Conservation (phyloP, 306 rosid genomes). For the Vicia villosa region DNA sequence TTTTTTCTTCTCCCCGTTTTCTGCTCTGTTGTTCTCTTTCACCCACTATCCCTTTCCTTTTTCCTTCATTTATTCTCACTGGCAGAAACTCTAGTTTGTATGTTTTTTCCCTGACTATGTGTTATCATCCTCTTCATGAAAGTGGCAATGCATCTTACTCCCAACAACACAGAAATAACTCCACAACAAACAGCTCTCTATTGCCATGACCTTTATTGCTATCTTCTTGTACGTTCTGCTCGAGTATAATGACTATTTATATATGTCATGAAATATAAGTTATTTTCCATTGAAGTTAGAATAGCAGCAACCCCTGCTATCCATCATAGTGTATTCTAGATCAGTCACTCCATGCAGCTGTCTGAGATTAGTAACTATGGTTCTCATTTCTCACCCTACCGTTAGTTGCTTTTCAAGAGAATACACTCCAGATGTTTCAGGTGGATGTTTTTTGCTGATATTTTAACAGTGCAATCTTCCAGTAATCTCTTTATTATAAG, state of each 20-base stretch:
- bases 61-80: no score
- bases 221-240: not conserved
- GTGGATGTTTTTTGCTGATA: not conserved
- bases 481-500: not conserved
- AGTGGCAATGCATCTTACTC: not conserved
- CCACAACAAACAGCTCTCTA: not conserved
- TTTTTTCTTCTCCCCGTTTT: not conserved
- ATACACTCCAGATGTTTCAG: not conserved
- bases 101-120: not conserved
- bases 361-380: not conserved
- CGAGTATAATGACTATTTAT: not conserved
- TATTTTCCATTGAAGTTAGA: not conserved
- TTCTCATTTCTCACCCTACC: not conserved
- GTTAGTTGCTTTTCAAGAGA: constrained; percentile 3
- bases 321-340: not conserved
- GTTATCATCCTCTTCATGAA: not conserved
- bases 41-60: not conserved
- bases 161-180: not conserved
- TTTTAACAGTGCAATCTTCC: not conserved
- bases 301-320: not conserved
- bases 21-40: not conserved
- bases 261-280: not conserved
- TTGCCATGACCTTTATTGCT: not conserved
- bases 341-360: not conserved
- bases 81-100: not conserved